Conservation (phyloP, 2,329 filamentous ascomycete species). For the Aspergillus phoenicis region DNA sequence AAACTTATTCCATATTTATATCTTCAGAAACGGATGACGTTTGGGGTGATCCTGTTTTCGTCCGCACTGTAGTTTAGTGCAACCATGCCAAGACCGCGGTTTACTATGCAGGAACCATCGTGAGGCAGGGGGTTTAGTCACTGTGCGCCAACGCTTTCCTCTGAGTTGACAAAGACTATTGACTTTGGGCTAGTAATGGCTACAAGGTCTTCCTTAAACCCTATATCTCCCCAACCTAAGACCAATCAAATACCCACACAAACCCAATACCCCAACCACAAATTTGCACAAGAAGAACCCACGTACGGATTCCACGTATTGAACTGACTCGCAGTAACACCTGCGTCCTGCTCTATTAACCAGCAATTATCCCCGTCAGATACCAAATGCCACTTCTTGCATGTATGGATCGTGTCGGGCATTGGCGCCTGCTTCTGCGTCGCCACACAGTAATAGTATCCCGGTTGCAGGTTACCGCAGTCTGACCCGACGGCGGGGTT, state of each 20-base stretch:
- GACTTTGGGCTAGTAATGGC: too few relatives aligned
- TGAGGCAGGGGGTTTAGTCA: too few relatives aligned
- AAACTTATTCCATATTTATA: too few relatives aligned
- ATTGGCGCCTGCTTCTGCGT: slow-evolving; percentile 3
- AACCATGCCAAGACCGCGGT: too few relatives aligned
- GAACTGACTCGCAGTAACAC: slow-evolving; percentile 20
- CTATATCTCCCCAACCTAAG: too few relatives aligned
- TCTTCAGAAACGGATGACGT: too few relatives aligned
- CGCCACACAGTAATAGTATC: slow-evolving; percentile 18
- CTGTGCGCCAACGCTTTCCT: too few relatives aligned
- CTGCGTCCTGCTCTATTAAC: slow-evolving; percentile 23
- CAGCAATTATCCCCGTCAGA: slow-evolving; percentile 25
- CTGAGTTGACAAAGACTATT: too few relatives aligned
- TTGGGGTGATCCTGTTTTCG: too few relatives aligned
- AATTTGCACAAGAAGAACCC: slow-evolving; percentile 19
- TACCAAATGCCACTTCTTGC: slow-evolving; percentile 29
- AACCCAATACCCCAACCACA: slow-evolving; percentile 27
- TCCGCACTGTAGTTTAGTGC: too few relatives aligned
- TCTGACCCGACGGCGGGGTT: slow-evolving; percentile 18
- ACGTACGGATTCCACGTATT: slow-evolving; percentile 27
- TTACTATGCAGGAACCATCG: too few relatives aligned
- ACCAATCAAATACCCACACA: slow-evolving; percentile 22
- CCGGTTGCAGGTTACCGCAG: slow-evolving; percentile 9
- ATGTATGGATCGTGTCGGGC: slow-evolving; percentile 22
- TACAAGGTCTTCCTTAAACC: too few relatives aligned